Percentiles rank a stretch among this genome's conserved stretches.
These are phyloP conservation scores for Boletus eberwhitei DNA, from an alignment of 768 basidiomycete species.

Conservation along the genomic window DNA sequence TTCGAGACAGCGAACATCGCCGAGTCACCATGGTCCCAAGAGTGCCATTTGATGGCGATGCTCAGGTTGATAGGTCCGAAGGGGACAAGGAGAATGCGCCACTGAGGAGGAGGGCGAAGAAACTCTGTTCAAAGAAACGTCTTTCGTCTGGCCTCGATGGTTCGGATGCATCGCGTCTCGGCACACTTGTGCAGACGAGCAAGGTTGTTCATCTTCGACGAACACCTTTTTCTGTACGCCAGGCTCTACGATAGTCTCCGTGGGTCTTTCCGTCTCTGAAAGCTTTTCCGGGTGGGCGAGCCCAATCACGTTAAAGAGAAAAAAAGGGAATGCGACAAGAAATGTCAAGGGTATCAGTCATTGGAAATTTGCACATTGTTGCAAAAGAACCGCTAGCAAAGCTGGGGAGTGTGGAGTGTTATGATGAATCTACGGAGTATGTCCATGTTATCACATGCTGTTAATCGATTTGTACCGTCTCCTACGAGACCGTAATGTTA, in stretches of 20 bases:
- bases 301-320: background rate
- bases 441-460: constrained; percentile 29
- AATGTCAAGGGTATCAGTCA: background rate
- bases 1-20: constrained; percentile 39
- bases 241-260: constrained; percentile 18
- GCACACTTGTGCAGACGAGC: constrained; percentile 3
- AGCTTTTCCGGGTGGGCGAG: background rate
- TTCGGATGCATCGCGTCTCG: constrained; percentile 1
- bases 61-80: constrained; percentile 19
- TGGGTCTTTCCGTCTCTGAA: background rate
- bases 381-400: background rate
- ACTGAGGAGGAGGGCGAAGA: constrained; percentile 46
- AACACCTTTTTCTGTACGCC: constrained; percentile 14
- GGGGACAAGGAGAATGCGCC: constrained; percentile 61
- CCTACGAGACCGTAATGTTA: constrained; percentile 27
- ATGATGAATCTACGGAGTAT: constrained; percentile 18
- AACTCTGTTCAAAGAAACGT: constrained; percentile 31
- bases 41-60: background rate
- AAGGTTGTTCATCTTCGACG: constrained; percentile 13
- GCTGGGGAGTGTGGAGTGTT: background rate
- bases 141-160: constrained; percentile 1
- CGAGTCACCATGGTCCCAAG: constrained; percentile 1
- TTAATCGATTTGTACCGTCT: constrained; percentile 32
- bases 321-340: background rate
- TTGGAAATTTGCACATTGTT: background rate